These are phyloP conservation scores for Hyphopichia homilentoma DNA, from an alignment of 805 yeast genomes.

Conservation along the genomic window DNA sequence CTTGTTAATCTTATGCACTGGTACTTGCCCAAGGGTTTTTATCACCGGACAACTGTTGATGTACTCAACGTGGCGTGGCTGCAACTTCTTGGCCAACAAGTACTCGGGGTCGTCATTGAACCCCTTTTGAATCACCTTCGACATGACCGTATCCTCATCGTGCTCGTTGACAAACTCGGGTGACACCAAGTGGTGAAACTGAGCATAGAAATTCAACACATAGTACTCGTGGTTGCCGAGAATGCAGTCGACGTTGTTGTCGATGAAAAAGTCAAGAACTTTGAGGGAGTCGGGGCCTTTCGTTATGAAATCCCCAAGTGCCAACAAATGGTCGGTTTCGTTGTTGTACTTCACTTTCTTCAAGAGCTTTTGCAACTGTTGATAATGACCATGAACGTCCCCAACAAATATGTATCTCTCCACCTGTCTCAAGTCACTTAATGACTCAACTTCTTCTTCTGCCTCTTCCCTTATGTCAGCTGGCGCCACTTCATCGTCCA, in stretches of 20 bases:
- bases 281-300: conserved; percentile 77
- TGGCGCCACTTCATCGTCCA: conserved; percentile 4
- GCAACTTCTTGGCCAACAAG: conserved; percentile 49
- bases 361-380: conserved; percentile 52
- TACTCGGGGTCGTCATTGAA: conserved; percentile 36
- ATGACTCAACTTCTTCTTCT: conserved; percentile 4
- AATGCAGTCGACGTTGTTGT: conserved; percentile 63
- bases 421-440: conserved; percentile 7
- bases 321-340: conserved; percentile 53
- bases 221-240: conserved; percentile 88
- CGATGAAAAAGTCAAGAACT: conserved; percentile 62
- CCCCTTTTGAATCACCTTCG: conserved; percentile 5
- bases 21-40: conserved; percentile 57
- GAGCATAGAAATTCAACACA: conserved; percentile 61
- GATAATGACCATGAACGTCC: conserved; percentile 80
- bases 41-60: conserved; percentile 64
- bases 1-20: conserved; percentile 31
- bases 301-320: conserved; percentile 81
- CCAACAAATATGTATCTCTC: conserved; percentile 70
- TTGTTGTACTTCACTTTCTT: conserved; percentile 44
- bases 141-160: conserved; percentile 6
- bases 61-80: conserved; percentile 58
- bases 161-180: conserved; percentile 20
- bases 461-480: neutral
- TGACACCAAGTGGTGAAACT: conserved; percentile 46